phyloP scores from a whole-genome alignment of 768 basidiomycete species.

The Chalciporus chontae region DNA sequence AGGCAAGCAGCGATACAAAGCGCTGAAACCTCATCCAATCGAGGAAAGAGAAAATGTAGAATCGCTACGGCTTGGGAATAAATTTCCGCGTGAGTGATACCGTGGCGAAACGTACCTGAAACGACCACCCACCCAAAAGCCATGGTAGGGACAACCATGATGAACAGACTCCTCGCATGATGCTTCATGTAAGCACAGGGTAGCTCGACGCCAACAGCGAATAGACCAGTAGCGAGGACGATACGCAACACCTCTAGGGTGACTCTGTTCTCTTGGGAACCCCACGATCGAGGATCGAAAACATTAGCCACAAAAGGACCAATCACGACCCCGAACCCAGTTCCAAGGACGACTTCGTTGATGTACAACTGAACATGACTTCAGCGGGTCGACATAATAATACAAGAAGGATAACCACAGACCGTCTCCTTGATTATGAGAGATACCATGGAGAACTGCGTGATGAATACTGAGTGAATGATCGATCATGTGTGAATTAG shows the following conservation, averaged over 20 bases:
- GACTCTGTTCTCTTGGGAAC: conserved; percentile 50
- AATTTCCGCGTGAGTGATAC: background rate
- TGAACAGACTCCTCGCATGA: conserved; percentile 66
- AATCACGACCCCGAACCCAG: conserved; percentile 54
- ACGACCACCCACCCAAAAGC: conserved; percentile 80
- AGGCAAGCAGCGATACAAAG: conserved; percentile 87
- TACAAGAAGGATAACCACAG: background rate
- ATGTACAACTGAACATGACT: conserved; percentile 58
- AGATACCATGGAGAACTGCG: conserved; percentile 80
- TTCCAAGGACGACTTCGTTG: conserved; percentile 93
- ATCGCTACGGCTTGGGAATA: conserved; percentile 43
- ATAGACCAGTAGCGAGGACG: conserved; percentile 88
- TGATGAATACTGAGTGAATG: background rate
- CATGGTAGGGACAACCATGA: conserved; percentile 82
- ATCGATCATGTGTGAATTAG: background rate
- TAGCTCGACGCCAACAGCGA: conserved; percentile 93
- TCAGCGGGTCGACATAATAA: background rate
- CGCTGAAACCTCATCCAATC: conserved; percentile 65
- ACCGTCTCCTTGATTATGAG: conserved; percentile 82
- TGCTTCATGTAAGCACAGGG: conserved; percentile 80
- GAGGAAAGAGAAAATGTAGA: conserved; percentile 69
- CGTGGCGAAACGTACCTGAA: conserved; percentile 45
- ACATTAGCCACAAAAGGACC: conserved; percentile 71
- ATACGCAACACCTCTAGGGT: conserved; percentile 89
- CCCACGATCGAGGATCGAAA: conserved; percentile 81